These are phyloP conservation scores for Agrostemma githago DNA, from an alignment of 148 eudicot species.

Conservation along the genomic window DNA sequence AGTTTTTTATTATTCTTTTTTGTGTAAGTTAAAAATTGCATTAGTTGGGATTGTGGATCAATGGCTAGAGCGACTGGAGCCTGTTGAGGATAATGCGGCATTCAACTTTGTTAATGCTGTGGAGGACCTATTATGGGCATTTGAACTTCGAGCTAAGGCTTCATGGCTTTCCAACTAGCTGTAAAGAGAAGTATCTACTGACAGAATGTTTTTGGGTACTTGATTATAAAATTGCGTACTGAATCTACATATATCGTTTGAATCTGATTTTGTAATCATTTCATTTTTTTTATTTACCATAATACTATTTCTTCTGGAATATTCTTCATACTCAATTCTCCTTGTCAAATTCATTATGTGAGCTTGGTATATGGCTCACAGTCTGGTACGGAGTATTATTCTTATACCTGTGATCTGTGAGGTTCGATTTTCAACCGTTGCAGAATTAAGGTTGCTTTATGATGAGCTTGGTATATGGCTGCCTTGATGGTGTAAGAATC, in stretches of 20 bases:
- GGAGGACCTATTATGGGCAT: conserved; percentile 95
- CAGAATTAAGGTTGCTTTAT: not conserved
- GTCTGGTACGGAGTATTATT: no score
- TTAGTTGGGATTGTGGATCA: conserved; percentile 52
- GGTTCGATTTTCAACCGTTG: not conserved
- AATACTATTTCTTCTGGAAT: no score
- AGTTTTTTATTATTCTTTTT: conserved; percentile 35
- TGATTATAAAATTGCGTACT: not conserved
- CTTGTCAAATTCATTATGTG: not conserved
- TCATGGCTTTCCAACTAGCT: conserved; percentile 92
- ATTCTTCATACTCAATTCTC: not conserved
- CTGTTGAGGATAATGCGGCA: conserved; percentile 77
- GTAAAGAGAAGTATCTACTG: conserved; percentile 68
- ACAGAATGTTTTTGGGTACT: conserved; percentile 70
- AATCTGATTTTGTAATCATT: not conserved
- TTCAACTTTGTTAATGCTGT: conserved; percentile 92
- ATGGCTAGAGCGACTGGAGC: conserved; percentile 59
- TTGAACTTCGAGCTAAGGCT: conserved; percentile 90
- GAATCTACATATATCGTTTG: not conserved
- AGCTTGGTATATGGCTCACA: not conserved
- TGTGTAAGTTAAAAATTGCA: conserved; percentile 42
- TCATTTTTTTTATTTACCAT: not conserved
- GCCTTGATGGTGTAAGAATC: not conserved
- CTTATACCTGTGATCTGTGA: no score
- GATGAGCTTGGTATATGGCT: not conserved